Evolutionary conservation across 2,329 filamentous ascomycete genomes (phyloP).

Genomic region (Clonostachys rhizophaga): DNA sequence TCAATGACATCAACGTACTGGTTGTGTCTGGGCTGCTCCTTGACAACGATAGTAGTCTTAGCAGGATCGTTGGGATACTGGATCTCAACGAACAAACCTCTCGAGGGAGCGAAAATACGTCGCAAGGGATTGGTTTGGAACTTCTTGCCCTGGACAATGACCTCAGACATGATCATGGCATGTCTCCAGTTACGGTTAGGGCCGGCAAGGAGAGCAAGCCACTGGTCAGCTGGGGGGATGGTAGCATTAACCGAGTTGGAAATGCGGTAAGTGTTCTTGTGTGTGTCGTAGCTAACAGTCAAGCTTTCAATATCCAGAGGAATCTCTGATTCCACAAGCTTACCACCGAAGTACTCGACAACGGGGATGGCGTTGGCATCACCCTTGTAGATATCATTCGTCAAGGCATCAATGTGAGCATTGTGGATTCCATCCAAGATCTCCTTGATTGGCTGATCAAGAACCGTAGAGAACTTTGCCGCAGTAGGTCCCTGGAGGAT

Average conservation of each 20-base stretch:
- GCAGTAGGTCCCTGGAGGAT: conserved; percentile 95
- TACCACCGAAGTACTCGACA: conserved; percentile 94
- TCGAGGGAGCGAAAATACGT: conserved; percentile 81
- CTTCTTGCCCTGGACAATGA: conserved; percentile 91
- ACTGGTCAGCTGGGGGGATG: conserved; percentile 75
- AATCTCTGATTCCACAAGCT: conserved; percentile 66
- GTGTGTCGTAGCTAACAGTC: conserved; percentile 69
- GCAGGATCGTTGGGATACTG: conserved; percentile 72
- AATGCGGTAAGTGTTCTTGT: conserved; percentile 81
- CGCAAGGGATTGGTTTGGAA: conserved; percentile 97
- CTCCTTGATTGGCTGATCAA: conserved; percentile 92
- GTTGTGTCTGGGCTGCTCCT: conserved; percentile 80
- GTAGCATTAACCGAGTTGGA: conserved; percentile 68
- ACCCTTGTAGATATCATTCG: conserved; percentile 73
- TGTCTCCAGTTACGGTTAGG: conserved; percentile 87
- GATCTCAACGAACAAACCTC: conserved; percentile 88
- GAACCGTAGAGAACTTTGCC: conserved; percentile 80
- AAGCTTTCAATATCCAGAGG: conserved; percentile 81
- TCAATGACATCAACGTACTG: conserved; percentile 88
- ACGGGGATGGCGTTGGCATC: conserved; percentile 73
- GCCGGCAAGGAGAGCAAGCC: conserved; percentile 85
- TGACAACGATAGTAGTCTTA: conserved; percentile 81
- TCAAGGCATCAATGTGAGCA: conserved; percentile 76
- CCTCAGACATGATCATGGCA: conserved; percentile 88
- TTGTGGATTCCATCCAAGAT: conserved; percentile 91